A percentile compares a stretch with the other conserved stretches of the same genome.
These are phyloP conservation scores for Phaeoacremonium minimum DNA, from an alignment of 2,329 filamentous ascomycete species.

Conservation along the genomic window DNA sequence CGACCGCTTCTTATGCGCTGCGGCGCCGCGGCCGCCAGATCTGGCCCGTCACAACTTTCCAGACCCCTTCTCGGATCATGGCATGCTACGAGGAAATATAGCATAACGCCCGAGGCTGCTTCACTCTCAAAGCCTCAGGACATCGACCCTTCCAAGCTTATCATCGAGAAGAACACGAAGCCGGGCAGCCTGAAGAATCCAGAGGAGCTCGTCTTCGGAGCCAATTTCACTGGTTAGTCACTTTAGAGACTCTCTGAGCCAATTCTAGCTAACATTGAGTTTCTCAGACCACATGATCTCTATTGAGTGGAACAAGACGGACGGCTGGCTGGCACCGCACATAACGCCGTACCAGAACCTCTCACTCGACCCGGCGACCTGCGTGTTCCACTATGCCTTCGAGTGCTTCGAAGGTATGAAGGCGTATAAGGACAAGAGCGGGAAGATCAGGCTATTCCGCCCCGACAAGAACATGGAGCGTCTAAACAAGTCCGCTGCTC, in stretches of 20 bases:
- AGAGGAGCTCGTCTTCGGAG: conserved; percentile 84
- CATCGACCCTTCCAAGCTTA: conserved; percentile 74
- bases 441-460: conserved; percentile 81
- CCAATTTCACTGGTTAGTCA: conserved; percentile 74
- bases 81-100: conserved; percentile 40
- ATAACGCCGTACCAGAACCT: conserved; percentile 97
- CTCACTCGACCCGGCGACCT: conserved; percentile 90
- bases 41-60: conserved; percentile 21
- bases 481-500: conserved; percentile 83
- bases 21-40: conserved; percentile 26
- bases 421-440: conserved; percentile 85
- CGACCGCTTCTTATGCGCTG: conserved; percentile 38
- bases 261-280: not conserved
- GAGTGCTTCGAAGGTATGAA: conserved; percentile 99
- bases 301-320: conserved; percentile 82
- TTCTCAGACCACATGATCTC: conserved; percentile 89
- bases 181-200: conserved; percentile 73
- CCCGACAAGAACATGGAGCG: conserved; percentile 96
- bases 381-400: conserved; percentile 98
- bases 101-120: conserved; percentile 46
- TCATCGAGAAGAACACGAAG: conserved; percentile 66
- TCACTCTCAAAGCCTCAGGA: conserved; percentile 53
- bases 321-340: conserved; percentile 78
- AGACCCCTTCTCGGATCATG: conserved; percentile 24
- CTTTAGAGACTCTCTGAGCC: not conserved